Evolutionary conservation across 23 red algal species (phyloP).

Genomic region (Porphyridium purpureum): DNA sequence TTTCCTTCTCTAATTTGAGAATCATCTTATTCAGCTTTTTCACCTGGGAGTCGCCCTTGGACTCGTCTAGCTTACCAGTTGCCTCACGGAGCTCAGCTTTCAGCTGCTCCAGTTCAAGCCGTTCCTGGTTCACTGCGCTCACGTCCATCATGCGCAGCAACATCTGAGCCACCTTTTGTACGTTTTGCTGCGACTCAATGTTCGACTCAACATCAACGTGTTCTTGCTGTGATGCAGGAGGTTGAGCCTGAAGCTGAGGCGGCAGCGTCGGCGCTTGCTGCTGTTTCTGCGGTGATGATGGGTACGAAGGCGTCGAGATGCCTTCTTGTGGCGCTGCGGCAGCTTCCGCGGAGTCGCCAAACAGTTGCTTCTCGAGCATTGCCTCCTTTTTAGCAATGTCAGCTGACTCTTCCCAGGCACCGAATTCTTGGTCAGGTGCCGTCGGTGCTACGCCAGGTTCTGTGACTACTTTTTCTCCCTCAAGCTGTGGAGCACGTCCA

Average conservation of each 20-base stretch:
- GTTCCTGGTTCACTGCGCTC: slow-evolving; percentile 62
- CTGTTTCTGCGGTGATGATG: background rate
- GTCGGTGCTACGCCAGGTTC: too few relatives aligned
- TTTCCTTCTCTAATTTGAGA: slow-evolving; percentile 56
- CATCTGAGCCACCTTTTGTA: too few relatives aligned
- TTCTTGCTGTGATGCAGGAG: too few relatives aligned
- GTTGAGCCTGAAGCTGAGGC: background rate
- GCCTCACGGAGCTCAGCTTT: slow-evolving; percentile 78
- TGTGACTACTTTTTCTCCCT: too few relatives aligned
- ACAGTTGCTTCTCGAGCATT: background rate
- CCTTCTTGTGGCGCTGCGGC: too few relatives aligned
- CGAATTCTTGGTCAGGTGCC: too few relatives aligned
- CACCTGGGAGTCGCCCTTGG: background rate
- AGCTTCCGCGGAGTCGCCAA: background rate
- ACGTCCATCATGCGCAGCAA: too few relatives aligned
- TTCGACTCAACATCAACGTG: too few relatives aligned
- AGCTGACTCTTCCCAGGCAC: too few relatives aligned
- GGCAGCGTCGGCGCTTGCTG: background rate
- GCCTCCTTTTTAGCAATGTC: slow-evolving; percentile 3
- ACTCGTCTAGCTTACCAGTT: background rate
- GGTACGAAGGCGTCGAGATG: too few relatives aligned
- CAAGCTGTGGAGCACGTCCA: background rate
- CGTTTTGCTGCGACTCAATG: background rate
- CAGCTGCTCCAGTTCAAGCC: slow-evolving; percentile 63
- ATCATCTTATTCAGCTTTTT: slow-evolving; percentile 41